A percentile compares a stretch with the other conserved stretches of the same genome.
Evolutionary conservation across 306 rosid genomes (phyloP).

Genomic region (Corylus avellana): DNA sequence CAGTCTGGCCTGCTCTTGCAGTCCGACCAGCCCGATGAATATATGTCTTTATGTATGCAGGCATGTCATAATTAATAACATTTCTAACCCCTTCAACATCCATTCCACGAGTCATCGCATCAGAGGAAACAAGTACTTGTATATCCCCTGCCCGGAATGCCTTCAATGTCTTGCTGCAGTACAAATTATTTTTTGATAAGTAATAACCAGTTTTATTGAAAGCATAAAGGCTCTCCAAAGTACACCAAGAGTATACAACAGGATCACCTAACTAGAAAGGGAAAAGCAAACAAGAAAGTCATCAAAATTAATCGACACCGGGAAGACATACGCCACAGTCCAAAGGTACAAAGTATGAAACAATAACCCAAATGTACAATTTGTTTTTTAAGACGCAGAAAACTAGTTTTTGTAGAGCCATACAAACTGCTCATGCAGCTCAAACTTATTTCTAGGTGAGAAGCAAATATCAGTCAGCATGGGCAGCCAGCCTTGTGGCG

Average conservation of each 20-base stretch:
- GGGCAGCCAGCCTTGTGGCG: neutral
- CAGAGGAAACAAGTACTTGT: slow-evolving; percentile 90
- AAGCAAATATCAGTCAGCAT: neutral
- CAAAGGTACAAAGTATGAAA: neutral
- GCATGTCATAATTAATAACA: slow-evolving; percentile 86
- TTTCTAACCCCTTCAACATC: slow-evolving; percentile 88
- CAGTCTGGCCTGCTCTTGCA: slow-evolving; percentile 91
- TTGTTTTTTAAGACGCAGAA: neutral
- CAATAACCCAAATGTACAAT: neutral
- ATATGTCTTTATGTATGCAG: slow-evolving; percentile 74
- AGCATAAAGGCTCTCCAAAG: too few relatives aligned
- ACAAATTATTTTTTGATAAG: slow-evolving; percentile 1
- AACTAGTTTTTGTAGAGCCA: neutral
- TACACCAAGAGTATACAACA: too few relatives aligned
- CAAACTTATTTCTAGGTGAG: neutral
- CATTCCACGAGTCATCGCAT: slow-evolving; percentile 99
- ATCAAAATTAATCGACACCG: too few relatives aligned
- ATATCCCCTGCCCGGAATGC: slow-evolving; percentile 78
- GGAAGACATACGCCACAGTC: too few relatives aligned
- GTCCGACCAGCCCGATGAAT: slow-evolving; percentile 95
- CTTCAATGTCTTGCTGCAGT: slow-evolving; percentile 73
- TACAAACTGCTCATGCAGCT: neutral
- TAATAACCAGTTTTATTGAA: too few relatives aligned
- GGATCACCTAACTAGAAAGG: too few relatives aligned
- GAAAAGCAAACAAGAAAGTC: too few relatives aligned